phyloP scores from a whole-genome alignment of 2,329 filamentous ascomycete species.

The Lasiodiplodia gonubiensis region DNA sequence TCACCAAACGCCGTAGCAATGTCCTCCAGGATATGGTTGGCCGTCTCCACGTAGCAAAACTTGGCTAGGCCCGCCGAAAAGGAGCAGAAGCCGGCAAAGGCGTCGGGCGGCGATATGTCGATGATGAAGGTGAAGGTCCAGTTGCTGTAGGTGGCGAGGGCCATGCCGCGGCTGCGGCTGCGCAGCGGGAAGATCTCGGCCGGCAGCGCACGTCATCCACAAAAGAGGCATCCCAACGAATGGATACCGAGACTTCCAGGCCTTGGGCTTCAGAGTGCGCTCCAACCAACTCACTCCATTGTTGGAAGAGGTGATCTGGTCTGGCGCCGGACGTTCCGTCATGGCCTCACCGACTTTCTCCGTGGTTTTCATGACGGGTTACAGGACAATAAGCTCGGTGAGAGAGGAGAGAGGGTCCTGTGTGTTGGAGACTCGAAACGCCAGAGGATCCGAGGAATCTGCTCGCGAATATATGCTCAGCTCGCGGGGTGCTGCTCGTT shows the following conservation, averaged over 20 bases:
- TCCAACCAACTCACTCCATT: slow-evolving; percentile 42
- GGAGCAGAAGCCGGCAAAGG: slow-evolving; percentile 40
- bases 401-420: not conserved
- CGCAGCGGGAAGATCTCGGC: slow-evolving; percentile 42
- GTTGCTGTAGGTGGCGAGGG: slow-evolving; percentile 42
- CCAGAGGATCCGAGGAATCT: not conserved
- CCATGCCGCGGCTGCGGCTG: slow-evolving; percentile 48
- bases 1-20: slow-evolving; percentile 51
- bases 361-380: not conserved
- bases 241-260: slow-evolving; percentile 45
- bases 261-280: slow-evolving; percentile 45
- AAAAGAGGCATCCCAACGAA: slow-evolving; percentile 46
- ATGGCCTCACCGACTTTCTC: slow-evolving; percentile 22
- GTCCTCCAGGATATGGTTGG: slow-evolving; percentile 46
- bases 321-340: slow-evolving; percentile 31
- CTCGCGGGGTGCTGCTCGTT: not conserved
- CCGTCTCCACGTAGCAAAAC: slow-evolving; percentile 47
- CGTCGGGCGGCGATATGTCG: slow-evolving; percentile 59
- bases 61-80: slow-evolving; percentile 43
- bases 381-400: not conserved
- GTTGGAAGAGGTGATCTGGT: not conserved
- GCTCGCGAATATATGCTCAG: not conserved
- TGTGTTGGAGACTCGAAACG: not conserved
- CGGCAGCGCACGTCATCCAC: slow-evolving; percentile 47
- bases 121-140: slow-evolving; percentile 40